Evolutionary conservation across 306 rosid genomes (phyloP), one percentile per base, ranked within the genome.

Genomic region (Hippophae gyantsensis): DNA sequence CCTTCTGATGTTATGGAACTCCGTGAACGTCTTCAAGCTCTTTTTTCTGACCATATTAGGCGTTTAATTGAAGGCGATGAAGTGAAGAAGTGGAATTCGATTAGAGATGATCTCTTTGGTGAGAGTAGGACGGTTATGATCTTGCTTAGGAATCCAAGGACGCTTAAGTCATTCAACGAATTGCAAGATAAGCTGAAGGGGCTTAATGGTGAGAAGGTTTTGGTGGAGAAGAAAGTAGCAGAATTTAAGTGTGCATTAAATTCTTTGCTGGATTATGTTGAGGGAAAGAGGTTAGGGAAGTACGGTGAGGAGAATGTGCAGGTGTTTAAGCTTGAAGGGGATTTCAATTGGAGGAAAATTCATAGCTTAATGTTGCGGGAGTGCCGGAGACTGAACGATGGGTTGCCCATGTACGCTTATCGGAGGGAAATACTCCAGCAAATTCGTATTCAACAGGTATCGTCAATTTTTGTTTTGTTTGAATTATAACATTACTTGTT

Each of bases 391-490:
- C 86, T 92, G 13, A 67, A 84, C 10, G 88, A 80, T 25, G 96
- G 96, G 0, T 75, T 92, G 73, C 99, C 99, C 5, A 80, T 92
- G 54, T 92, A 88, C 63, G 95, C 94, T 56, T 82, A 70, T 67
- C 62, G 99, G 74, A 78, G 50, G 65, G 84, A 85, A 5, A 83
- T 92, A 70, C 81, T 92, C 59, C 62, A 45, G 54, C 67, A 71
- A 50, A 79, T 92, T 59, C 71, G 62, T 67, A 10, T 8, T 66
- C 95, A 85, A 27, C 95, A 92, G 97, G 99, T 88, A 56, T 9
- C 56, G 0, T 52, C 13, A 40, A 26, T 6, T 56, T 58, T 46
- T 46, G 3, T 46, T 46, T 46, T 2, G n/a, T 54, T 3, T 57
- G 10, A 55, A 26, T 25, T 7, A 43, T 7, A 2, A 43, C 42